Base-by-base conservation (phyloP, 768 basidiomycete genomes). In the Paxillus involutus region DNA sequence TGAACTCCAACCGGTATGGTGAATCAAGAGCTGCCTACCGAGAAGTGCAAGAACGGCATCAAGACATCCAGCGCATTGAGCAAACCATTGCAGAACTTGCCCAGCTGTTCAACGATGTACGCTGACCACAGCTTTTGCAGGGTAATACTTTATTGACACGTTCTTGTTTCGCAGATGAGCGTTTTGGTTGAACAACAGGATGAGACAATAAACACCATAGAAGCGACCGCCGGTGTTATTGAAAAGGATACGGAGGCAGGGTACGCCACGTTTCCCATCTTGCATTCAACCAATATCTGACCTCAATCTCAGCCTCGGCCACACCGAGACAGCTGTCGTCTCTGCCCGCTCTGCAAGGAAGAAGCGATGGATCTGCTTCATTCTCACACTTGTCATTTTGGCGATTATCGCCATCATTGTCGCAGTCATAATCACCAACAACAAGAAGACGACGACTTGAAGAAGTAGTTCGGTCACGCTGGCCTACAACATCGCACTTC, bases 311-410 rank as follows among this genome's bases (percentile, higher is more conserved):
- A 97, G 94, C 56, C 72, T 93, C 48, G 76, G 80, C 57, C 89
- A 97, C 68, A 91, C 93, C 1, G 84, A 89, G 44, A 90, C 89
- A 64, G 96, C 95, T 7, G 89, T 98, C 49, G 77, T 73, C 36
- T 92, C 89, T 36, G 96, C 96, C 19, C 81, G 89, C 30, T 82
- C 88, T 32, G 96, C 96, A 19, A 86, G 96, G 56, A 92, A 88
- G 73, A 98, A 96, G 81, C 86, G 94, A 64, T 97, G 94, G 94
- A 95, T 96, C 69, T 98, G 95, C 75, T 96, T 96, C 79, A 67
- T 84, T 73, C 83, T 93, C 56, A 66, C 72, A 52, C 64, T 94
- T 52, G 65, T 91, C 53, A 64, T 94, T 50, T 75, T 88, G 54
- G 81, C 86, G 58, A 80, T 91, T 45, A 76, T 84, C 43, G 86